Base-by-base conservation (phyloP, 75 land plant species). In the Chamaecyparis obtusa region DNA sequence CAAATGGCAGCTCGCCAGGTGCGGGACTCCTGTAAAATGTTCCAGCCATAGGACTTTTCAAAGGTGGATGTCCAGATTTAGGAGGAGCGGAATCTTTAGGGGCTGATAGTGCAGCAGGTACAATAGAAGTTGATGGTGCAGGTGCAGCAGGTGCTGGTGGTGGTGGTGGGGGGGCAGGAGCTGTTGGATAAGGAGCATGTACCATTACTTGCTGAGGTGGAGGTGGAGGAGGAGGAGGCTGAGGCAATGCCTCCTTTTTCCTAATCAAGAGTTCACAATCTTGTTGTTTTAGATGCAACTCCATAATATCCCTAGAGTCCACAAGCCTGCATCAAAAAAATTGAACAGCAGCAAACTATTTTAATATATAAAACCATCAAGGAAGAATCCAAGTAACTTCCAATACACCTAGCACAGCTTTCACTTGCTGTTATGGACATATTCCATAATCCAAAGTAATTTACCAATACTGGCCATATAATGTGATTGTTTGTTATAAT, bases 41-140 rank as follows among this genome's bases (percentile, higher is more conserved):
- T 41, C 98, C 97, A 49, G 98, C 94, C 98, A 96, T 96, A 15
- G 98, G 98, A 32, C 94, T 90, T 48, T 93, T 92, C 88, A 96
- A 89, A 83, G 94, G 91, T 80, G 96, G 95, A 49, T 85, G 92
- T 13, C 93, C 92, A 37, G 96, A 93, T 72, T 88, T 87, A 0
- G 88, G 77, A 49, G 91, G n/a, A 87, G 91, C 89, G 60, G 92
- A 86, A 48, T 88, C 91, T 64, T 64, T 64, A 81, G 91, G 37
- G 11, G 95, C 54, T 67, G 93, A 39, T 43, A 91, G 86, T 49
- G 84, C 41, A 39, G 90, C 72, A 27, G 91, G 21, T 83, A 86
- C 86, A n/a, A 84, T 51, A 33, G 93, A 19, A 64, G 93, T 46
- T 32, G 93, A 57, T 16, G 88, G 36, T 24, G 87, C 19, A 49